These are phyloP conservation scores for Aspergillus sp. DNA, from an alignment of 2,329 filamentous ascomycete species.

Conservation along the genomic window DNA sequence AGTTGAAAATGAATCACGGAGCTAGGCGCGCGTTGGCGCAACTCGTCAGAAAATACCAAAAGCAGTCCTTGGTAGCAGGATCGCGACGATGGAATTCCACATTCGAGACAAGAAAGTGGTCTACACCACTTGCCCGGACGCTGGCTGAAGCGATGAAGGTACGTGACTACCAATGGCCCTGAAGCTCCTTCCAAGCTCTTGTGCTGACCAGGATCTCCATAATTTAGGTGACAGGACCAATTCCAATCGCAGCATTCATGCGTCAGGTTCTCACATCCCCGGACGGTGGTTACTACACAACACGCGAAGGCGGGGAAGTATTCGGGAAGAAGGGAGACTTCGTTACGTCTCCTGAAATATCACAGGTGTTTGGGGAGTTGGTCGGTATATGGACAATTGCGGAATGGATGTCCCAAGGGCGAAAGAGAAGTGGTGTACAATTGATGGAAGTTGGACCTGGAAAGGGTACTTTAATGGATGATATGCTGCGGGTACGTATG, in stretches of 20 bases:
- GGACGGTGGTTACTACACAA: constrained; percentile 88
- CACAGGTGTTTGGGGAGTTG: constrained; percentile 92
- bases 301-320: constrained; percentile 69
- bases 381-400: constrained; percentile 92
- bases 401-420: constrained; percentile 92
- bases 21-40: constrained; percentile 24
- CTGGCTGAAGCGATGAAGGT: constrained; percentile 84
- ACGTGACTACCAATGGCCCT: constrained; percentile 18
- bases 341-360: constrained; percentile 95
- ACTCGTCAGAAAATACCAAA: constrained; percentile 16
- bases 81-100: constrained; percentile 29
- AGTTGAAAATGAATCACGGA: constrained; percentile 21
- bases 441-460: constrained; percentile 93
- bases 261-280: constrained; percentile 95
- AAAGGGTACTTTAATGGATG: constrained; percentile 92
- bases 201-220: constrained; percentile 1
- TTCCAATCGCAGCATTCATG: constrained; percentile 93
- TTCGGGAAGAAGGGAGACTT: constrained; percentile 95
- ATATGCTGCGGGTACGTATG: constrained; percentile 78
- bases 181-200: background rate
- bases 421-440: constrained; percentile 68
- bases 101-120: constrained; percentile 63
- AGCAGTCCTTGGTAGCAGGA: constrained; percentile 8
- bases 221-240: constrained; percentile 71
- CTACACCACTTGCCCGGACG: constrained; percentile 84